Base-by-base conservation (phyloP, 2,329 filamentous ascomycete genomes). In the Teratosphaeria epicoccoides region DNA sequence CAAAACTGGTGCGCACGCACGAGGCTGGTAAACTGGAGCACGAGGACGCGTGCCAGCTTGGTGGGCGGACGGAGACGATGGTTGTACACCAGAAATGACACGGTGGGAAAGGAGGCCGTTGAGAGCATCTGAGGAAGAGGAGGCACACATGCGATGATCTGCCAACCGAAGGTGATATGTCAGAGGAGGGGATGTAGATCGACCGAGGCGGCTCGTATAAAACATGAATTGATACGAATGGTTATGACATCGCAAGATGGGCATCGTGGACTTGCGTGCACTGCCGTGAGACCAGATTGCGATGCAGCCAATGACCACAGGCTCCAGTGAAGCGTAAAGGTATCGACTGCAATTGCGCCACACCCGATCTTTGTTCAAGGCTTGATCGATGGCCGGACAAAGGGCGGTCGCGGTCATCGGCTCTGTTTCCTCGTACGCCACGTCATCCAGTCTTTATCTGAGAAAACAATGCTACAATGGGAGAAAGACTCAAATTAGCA, bases 11-110 rank as follows among this genome's bases (percentile, higher is more conserved):
- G 24, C 24, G 26, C 17, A 49, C 24, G 28, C 37, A 49, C 22
- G 12, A 23, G 20, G 28, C 24, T 14, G 47, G 47, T 14, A 29
- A 24, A 17, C 17, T 49, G 28, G 47, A 17, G n/a, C 6, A 23
- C n/a, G 29, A 28, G 4, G 17, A 22, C 20, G 14, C 5, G 12
- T 29, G 6, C 6, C n/a, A 24, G 9, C 5, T 23, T 9, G n/a
- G 37, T 37, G 47, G 24, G 26, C 12, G 17, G 4, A 43, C 37
- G 24, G 51, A 53, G 4, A 49, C 50, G n/a, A 23, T 53, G 9
- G 52, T 53, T 47, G 52, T 53, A 24, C 52, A 53, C 33, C 43
- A 53, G 52, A 50, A 53, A 37, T 48, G 46, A 24, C n/a, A 22
- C n/a, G n/a, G 14, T 4, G 17, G 33, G n/a, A n/a, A n/a, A n/a